These are phyloP conservation scores for Lagenidium sp. DNA, from an alignment of 352 stramenopile species.

Conservation along the genomic window DNA sequence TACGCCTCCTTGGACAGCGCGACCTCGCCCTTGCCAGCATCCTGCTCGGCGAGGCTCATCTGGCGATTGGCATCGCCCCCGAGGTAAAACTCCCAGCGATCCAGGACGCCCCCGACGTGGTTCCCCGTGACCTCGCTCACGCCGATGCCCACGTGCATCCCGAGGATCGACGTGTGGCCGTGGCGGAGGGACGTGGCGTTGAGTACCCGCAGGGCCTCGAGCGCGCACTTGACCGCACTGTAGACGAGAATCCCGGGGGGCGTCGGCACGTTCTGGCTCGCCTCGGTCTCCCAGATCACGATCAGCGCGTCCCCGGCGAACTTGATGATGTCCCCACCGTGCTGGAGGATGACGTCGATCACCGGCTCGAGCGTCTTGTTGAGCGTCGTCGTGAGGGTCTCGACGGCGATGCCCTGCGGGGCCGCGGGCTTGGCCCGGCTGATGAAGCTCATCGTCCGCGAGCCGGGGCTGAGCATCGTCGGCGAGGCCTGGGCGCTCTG, in stretches of 20 bases:
- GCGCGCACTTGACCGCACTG: constrained; percentile 40
- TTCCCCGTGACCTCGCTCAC: constrained; percentile 66
- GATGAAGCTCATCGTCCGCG: constrained; percentile 27
- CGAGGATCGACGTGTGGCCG: constrained; percentile 26
- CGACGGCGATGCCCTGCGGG: constrained; percentile 51
- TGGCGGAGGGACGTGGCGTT: constrained; percentile 12
- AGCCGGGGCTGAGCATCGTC: background rate
- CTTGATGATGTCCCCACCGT: constrained; percentile 77
- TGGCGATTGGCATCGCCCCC: constrained; percentile 75
- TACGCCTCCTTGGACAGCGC: constrained; percentile 56
- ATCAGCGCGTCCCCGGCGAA: constrained; percentile 77
- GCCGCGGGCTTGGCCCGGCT: constrained; percentile 35
- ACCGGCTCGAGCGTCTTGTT: constrained; percentile 77
- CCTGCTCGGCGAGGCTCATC: constrained; percentile 64
- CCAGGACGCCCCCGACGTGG: constrained; percentile 72
- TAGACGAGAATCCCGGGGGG: constrained; percentile 39
- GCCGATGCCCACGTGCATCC: constrained; percentile 81
- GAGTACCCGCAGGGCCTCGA: constrained; percentile 45
- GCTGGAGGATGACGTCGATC: constrained; percentile 65
- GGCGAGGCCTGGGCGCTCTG: constrained; percentile 13
- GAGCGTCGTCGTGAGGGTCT: constrained; percentile 61
- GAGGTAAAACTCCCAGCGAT: constrained; percentile 85
- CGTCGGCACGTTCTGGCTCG: constrained; percentile 21
- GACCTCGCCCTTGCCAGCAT: constrained; percentile 61
- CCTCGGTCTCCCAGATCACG: constrained; percentile 73